Evolutionary conservation across 768 basidiomycete species (phyloP).

Genomic region (Xanthoconium stramineum): DNA sequence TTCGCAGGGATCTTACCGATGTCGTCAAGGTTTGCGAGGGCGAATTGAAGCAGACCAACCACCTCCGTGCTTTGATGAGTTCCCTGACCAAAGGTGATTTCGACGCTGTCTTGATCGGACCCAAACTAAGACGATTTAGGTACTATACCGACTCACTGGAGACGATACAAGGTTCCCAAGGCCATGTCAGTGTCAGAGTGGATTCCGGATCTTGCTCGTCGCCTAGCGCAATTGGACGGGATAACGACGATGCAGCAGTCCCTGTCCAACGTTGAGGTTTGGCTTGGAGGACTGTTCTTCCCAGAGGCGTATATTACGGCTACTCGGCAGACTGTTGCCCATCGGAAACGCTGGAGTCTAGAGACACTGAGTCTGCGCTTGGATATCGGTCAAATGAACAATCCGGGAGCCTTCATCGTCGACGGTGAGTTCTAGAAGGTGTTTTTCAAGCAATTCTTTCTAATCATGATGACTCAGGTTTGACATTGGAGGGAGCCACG

Average conservation of each 20-base stretch:
- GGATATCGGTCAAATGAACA: constrained; percentile 77
- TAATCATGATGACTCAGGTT: constrained; percentile 46
- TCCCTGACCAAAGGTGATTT: constrained; percentile 79
- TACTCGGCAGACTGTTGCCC: constrained; percentile 92
- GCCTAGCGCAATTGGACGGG: constrained; percentile 77
- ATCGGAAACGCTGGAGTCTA: constrained; percentile 87
- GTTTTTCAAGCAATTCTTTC: background rate
- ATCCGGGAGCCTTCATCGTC: constrained; percentile 77
- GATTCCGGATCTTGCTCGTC: constrained; percentile 77
- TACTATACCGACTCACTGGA: constrained; percentile 86
- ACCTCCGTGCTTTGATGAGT: constrained; percentile 88
- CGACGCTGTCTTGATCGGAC: background rate
- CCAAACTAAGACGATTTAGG: constrained; percentile 44
- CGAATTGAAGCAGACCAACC: constrained; percentile 91
- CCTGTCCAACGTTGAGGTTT: constrained; percentile 71
- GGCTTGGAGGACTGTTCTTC: constrained; percentile 94
- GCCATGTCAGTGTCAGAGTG: constrained; percentile 80
- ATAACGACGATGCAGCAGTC: constrained; percentile 55
- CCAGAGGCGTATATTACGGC: constrained; percentile 97
- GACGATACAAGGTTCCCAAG: constrained; percentile 82
- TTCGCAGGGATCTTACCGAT: constrained; percentile 77
- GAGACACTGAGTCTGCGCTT: constrained; percentile 81
- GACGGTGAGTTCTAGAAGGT: constrained; percentile 61
- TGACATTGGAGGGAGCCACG: constrained; percentile 82
- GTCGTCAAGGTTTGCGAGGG: constrained; percentile 85